Conservation (phyloP, 2,329 filamentous ascomycete genomes). For the Pseudocercospora vitis region DNA sequence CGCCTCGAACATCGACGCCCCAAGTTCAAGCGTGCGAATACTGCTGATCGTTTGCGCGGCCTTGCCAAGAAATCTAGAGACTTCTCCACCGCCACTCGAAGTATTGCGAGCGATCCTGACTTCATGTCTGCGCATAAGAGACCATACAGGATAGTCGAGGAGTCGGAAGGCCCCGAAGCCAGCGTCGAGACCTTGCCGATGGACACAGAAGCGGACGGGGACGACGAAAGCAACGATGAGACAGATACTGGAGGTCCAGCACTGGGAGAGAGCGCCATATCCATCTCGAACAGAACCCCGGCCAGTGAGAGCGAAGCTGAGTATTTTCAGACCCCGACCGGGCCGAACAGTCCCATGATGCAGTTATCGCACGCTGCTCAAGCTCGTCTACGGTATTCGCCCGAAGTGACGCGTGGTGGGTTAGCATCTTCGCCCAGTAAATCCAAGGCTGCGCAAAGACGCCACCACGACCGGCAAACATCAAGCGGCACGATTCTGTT, state of each 20-base stretch:
- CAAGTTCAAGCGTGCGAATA: constrained; percentile 54
- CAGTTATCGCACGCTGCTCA: constrained; percentile 30
- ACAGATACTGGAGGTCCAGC: constrained; percentile 51
- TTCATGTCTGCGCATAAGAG: constrained; percentile 42
- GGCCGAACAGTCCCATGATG: constrained; percentile 24
- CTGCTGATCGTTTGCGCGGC: constrained; percentile 35
- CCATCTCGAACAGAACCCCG: constrained; percentile 33
- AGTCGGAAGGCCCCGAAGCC: constrained; percentile 40
- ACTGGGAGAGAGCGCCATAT: constrained; percentile 36
- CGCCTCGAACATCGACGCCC: constrained; percentile 56
- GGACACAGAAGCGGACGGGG: constrained; percentile 80
- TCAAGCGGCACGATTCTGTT: constrained; percentile 84
- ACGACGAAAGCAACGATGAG: constrained; percentile 85
- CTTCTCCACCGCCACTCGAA: constrained; percentile 53
- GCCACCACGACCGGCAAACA: constrained; percentile 66
- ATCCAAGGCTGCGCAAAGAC: constrained; percentile 16
- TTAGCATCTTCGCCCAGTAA: neutral
- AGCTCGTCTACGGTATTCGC: constrained; percentile 29
- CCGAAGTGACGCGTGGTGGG: constrained; percentile 32
- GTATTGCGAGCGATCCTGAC: constrained; percentile 59
- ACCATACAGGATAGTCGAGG: constrained; percentile 47
- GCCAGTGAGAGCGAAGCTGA: constrained; percentile 41
- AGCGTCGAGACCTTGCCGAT: constrained; percentile 49
- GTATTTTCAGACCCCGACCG: constrained; percentile 46
- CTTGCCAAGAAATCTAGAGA: constrained; percentile 40